Base-by-base conservation (phyloP, 73 alveolate genomes). In the Tetrahymena borealis region DNA sequence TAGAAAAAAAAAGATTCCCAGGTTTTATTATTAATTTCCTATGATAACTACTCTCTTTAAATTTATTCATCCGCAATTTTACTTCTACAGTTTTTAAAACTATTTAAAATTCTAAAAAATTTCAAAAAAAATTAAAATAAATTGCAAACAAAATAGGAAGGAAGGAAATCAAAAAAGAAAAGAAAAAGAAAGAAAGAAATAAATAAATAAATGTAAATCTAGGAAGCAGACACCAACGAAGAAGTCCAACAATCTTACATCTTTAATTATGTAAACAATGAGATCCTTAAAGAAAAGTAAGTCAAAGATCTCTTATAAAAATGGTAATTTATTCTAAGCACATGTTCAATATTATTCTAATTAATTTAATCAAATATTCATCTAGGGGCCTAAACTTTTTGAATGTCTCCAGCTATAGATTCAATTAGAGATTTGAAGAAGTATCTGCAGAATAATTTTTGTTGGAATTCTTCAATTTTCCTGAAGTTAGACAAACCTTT, bases 1-100 rank as follows among this genome's bases (percentile, higher is more conserved):
- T 18, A 35, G 28, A 24, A 60, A 35, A 20, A 20, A 60, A 60
- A 60, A 24, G 28, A 60, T 60, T 35, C 85, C 28, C 28, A 60
- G 28, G 28, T 24, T 60, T 60, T 24, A 60, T 60, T 60, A 60
- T 60, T 60, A 60, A 60, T 60, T 60, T 60, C n/a, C n/a, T 60
- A 60, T 28, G 31, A n/a, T 10, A 1, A 60, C 28, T 35, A 60
- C n/a, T 13, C 85, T 35, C 85, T 60, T 60, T 60, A 60, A 60
- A 60, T 60, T 60, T 60, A 60, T 60, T 60, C 85, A 60, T 60
- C 85, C 85, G 85, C 85, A 60, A 60, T 60, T 60, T 60, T 60
- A 60, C 85, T 60, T 60, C 85, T 60, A 60, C 85, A 60, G 85
- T 60, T 60, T 60, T 60, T 60, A 60, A 60, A 60, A 60, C 85